Evolutionary conservation across 176 grass and related monocot genomes (phyloP), one percentile per base, ranked within the genome.

Genomic region (Bolboschoenus planiculmis): DNA sequence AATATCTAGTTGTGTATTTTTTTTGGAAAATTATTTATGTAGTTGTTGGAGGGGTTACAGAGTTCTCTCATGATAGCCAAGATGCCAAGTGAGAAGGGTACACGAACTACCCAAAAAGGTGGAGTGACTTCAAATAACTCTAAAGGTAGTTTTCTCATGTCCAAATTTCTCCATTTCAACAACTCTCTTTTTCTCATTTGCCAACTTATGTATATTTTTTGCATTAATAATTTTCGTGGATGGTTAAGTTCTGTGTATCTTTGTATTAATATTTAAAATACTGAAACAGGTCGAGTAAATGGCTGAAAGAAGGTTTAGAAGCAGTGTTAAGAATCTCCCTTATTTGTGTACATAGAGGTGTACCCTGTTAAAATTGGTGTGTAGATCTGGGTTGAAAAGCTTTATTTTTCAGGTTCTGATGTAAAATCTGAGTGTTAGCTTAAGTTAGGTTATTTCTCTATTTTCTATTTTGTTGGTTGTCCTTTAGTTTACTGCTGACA

Each of bases 11-110:
- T 68, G 62, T 72, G 66, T 56, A 8, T 47, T 27, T 44, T 16
- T 56, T 84, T 10, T 33, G 1, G 55, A 83, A 72, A 80, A 67
- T 78, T 59, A 26, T 35, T 80, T 84, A 76, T 68, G 0, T 73
- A 99, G 97, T 89, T 99, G 82, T 57, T 99, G 3, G 97, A 99
- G 83, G 97, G 97, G 31, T 76, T 99, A 79, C 97, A 99, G 79
- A 99, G 97, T 87, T 93, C 97, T 71, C 89, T 99, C 72, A 79
- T 90, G 43, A 63, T 92, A 77, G 84, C 97, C 53, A 99, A 99
- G 86, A 87, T 90, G 87, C 78, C 91, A 46, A 86, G 71, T 10
- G 97, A 99, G 16, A 99, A 93, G 56, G 86, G 83, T 83, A 80
- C 86, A 23, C 93, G 88, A 87, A 86, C 81, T 23, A 80, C 79